Conservation (phyloP, 345 rosid genomes). For the Dipteronia dyeriana region DNA sequence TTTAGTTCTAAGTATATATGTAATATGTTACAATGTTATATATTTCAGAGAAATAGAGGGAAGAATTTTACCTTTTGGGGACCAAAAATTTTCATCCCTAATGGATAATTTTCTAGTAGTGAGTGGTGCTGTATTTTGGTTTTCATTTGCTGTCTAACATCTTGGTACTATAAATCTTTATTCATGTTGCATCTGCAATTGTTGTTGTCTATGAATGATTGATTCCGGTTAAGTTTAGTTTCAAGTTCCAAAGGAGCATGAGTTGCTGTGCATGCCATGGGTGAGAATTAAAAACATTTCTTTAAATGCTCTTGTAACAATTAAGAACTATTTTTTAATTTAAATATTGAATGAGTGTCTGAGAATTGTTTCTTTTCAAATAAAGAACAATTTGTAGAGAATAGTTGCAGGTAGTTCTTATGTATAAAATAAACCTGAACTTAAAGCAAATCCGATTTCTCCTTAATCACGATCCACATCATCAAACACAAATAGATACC, state of each 20-base stretch:
- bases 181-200: constrained; percentile 8
- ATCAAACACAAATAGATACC: constrained; percentile 19
- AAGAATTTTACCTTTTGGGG: too few relatives aligned
- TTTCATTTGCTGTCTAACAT: constrained; percentile 19
- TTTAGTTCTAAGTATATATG: too few relatives aligned
- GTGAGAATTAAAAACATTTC: constrained; percentile 19
- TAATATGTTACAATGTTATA: neutral
- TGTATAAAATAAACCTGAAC: constrained; percentile 28
- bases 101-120: too few relatives aligned
- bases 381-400: constrained; percentile 30
- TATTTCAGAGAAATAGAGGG: too few relatives aligned
- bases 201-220: constrained; percentile 8
- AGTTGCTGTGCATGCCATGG: constrained; percentile 29
- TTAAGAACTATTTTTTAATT: neutral
- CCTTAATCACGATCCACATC: constrained; percentile 27
- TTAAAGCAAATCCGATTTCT: constrained; percentile 38
- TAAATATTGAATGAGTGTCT: neutral
- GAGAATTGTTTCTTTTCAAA: constrained; percentile 13
- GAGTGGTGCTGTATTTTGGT: neutral
- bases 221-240: constrained; percentile 17
- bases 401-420: constrained; percentile 31
- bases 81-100: too few relatives aligned
- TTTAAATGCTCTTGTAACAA: constrained; percentile 4
- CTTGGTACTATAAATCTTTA: constrained; percentile 7
- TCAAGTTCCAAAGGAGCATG: constrained; percentile 25